phyloP scores from a whole-genome alignment of 129 eudicot genomes.

The Ambrosia trifida region DNA sequence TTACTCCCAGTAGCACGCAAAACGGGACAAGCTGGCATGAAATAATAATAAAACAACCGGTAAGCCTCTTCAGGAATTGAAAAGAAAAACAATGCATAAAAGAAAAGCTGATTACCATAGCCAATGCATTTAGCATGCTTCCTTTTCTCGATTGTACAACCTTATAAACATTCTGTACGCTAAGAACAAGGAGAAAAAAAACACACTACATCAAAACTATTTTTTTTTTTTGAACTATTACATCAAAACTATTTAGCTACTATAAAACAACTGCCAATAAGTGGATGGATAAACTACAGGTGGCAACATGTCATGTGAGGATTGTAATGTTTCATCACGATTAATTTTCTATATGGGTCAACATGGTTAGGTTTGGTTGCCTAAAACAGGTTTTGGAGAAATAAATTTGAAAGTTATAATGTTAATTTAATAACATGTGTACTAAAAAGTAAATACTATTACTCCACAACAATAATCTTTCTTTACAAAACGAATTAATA shows the following conservation, averaged over 20 bases:
- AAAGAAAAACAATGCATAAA: constrained; percentile 1
- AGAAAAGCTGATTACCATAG: constrained; percentile 59
- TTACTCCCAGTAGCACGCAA: constrained; percentile 63
- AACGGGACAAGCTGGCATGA: constrained; percentile 76
- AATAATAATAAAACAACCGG: constrained; percentile 7
- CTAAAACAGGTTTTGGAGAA: not conserved
- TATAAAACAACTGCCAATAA: constrained; percentile 1
- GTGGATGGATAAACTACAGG: not conserved
- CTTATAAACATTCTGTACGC: constrained; percentile 68
- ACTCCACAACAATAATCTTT: not conserved
- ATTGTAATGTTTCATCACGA: not conserved
- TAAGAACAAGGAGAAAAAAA: constrained; percentile 29
- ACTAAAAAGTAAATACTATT: not conserved
- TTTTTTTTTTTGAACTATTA: too few species aligned
- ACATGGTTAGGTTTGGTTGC: not conserved
- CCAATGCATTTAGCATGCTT: constrained; percentile 85
- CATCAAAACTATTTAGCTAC: constrained; percentile 2
- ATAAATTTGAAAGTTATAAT: not conserved
- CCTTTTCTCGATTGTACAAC: constrained; percentile 87
- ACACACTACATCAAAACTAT: constrained; percentile 5
- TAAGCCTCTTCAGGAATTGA: constrained; percentile 17
- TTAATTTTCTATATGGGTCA: not conserved
- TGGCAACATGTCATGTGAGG: not conserved
- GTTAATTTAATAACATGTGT: not conserved
- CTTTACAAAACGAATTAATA: not conserved